Evolutionary conservation across 2,329 filamentous ascomycete species (phyloP).

Genomic region (Cordyceps javanica): DNA sequence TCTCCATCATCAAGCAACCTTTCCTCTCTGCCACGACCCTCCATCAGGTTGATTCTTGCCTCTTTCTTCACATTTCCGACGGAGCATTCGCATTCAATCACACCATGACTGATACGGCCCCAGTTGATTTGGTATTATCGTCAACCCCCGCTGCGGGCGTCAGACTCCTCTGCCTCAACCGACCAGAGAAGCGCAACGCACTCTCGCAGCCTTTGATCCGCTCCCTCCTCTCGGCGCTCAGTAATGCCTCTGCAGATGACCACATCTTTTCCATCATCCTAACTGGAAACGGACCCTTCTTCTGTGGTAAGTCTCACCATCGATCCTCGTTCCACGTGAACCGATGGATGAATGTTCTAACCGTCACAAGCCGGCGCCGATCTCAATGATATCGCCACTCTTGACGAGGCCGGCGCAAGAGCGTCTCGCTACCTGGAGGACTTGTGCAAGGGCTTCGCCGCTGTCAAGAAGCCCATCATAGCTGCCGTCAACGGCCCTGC

Average conservation of each 20-base stretch:
- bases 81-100: no score
- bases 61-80: no score
- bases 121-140: slow-evolving; percentile 15
- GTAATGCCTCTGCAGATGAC: slow-evolving; percentile 16
- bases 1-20: background rate
- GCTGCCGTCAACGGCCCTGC: slow-evolving; percentile 36
- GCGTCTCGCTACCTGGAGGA: slow-evolving; percentile 21
- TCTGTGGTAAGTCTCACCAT: slow-evolving; percentile 24
- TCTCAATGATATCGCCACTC: slow-evolving; percentile 28
- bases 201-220: slow-evolving; percentile 43
- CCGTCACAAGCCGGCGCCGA: slow-evolving; percentile 26
- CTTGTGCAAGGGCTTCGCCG: slow-evolving; percentile 18
- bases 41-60: background rate
- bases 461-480: slow-evolving; percentile 30
- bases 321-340: background rate
- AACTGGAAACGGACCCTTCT: slow-evolving; percentile 25
- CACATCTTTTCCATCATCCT: slow-evolving; percentile 27
- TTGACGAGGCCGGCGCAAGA: slow-evolving; percentile 23
- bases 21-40: background rate
- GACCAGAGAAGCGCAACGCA: slow-evolving; percentile 51
- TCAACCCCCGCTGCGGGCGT: slow-evolving; percentile 28
- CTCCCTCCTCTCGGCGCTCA: slow-evolving; percentile 28
- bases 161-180: slow-evolving; percentile 41
- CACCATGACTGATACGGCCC: background rate
- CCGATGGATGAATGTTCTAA: background rate